Evolutionary conservation across 352 stramenopile species (phyloP).

Genomic region (Phytophthora europaea): DNA sequence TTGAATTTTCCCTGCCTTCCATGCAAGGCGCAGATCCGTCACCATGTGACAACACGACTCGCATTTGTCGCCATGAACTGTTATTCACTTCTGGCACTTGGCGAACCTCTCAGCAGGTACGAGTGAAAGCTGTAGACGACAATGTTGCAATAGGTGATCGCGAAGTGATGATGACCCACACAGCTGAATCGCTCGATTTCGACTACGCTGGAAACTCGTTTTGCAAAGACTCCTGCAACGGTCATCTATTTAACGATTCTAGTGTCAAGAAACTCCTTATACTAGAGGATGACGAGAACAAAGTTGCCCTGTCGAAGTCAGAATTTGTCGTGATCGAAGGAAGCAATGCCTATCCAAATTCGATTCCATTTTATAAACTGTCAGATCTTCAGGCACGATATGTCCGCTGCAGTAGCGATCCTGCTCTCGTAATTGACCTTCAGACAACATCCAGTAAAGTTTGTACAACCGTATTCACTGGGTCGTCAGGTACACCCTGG

Average conservation of each 20-base stretch:
- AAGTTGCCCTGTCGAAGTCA: conserved; percentile 60
- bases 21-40: conserved; percentile 26
- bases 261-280: conserved; percentile 62
- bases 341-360: conserved; percentile 54
- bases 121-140: conserved; percentile 58
- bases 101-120: conserved; percentile 45
- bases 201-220: conserved; percentile 53
- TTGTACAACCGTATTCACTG: conserved; percentile 34
- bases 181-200: conserved; percentile 50
- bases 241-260: conserved; percentile 54
- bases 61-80: conserved; percentile 66
- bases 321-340: conserved; percentile 61
- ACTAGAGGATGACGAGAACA: conserved; percentile 74
- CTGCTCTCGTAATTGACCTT: conserved; percentile 27
- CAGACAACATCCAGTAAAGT: not conserved
- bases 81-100: conserved; percentile 72
- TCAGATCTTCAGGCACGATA: conserved; percentile 32
- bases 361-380: conserved; percentile 42
- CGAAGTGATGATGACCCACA: conserved; percentile 60
- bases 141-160: conserved; percentile 63
- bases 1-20: conserved; percentile 41
- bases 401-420: conserved; percentile 47
- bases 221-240: conserved; percentile 40
- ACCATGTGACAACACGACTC: conserved; percentile 46
- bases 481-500: conserved; percentile 24